Evolutionary conservation across 345 rosid genomes (phyloP).

Genomic region (Pugionium cornutum): DNA sequence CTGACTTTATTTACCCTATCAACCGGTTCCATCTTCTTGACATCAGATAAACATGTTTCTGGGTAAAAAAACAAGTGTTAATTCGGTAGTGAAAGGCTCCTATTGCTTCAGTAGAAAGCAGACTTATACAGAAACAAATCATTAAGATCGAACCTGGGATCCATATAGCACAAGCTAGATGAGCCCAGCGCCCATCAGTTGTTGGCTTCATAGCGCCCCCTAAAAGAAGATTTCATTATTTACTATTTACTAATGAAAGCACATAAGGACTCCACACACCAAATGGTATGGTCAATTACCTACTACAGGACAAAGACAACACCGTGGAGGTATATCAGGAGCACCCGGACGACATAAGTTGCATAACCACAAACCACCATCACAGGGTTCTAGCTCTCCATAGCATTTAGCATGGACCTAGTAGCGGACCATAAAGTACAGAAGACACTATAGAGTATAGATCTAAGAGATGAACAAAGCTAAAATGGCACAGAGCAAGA

Average conservation of each 20-base stretch:
- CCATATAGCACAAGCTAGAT: conserved; percentile 99
- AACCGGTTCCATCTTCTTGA: conserved; percentile 98
- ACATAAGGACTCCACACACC: conserved; percentile 11
- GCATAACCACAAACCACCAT: conserved; percentile 90
- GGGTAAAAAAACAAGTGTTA: conserved; percentile 36
- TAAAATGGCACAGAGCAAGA: conserved; percentile 18
- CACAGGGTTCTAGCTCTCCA: conserved; percentile 86
- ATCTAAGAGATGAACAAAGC: conserved; percentile 18
- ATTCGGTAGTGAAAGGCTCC: conserved; percentile 31
- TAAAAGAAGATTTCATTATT: conserved; percentile 13
- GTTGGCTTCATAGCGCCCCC: conserved; percentile 99
- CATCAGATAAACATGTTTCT: conserved; percentile 94
- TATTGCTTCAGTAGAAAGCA: conserved; percentile 16
- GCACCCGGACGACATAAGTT: conserved; percentile 94
- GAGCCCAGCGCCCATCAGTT: conserved; percentile 96
- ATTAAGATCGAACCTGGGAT: conserved; percentile 74
- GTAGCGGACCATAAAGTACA: neutral
- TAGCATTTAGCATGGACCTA: conserved; percentile 99
- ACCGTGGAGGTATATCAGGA: conserved; percentile 71
- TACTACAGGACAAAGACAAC: conserved; percentile 95
- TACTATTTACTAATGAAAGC: no score
- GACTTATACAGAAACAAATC: conserved; percentile 17
- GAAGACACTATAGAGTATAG: conserved; percentile 5
- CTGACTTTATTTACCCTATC: conserved; percentile 78
- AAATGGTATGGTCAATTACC: conserved; percentile 46